Evolutionary conservation across 2,329 filamentous ascomycete genomes (phyloP).

Genomic region (Teratosphaeria gauchensis): DNA sequence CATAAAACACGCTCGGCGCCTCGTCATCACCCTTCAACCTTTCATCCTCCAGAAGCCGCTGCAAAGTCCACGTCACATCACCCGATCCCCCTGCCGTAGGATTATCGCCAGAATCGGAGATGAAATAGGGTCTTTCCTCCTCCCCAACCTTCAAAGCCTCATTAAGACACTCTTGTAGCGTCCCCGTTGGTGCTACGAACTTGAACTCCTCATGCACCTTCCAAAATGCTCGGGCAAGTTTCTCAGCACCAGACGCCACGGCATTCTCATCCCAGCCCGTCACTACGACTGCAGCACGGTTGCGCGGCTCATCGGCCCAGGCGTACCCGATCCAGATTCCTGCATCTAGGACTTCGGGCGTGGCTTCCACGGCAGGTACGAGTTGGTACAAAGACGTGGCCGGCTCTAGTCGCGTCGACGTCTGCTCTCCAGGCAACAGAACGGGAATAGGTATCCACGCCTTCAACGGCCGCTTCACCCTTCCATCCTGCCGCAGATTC

Average conservation of each 20-base stretch:
- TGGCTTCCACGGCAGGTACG: conserved; percentile 7
- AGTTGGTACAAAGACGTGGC: conserved; percentile 10
- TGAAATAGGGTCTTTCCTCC: conserved; percentile 9
- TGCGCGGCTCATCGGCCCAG: conserved; percentile 13
- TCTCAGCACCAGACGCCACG: conserved; percentile 8
- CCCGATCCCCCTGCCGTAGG: conserved; percentile 13
- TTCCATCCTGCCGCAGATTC: too few species aligned
- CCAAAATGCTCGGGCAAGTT: conserved; percentile 12
- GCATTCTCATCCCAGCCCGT: conserved; percentile 10
- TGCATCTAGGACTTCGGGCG: conserved; percentile 9
- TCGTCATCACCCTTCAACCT: background rate
- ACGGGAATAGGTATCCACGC: conserved; percentile 13
- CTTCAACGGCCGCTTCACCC: conserved; percentile 6
- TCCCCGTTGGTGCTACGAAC: conserved; percentile 12
- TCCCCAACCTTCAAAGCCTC: conserved; percentile 3
- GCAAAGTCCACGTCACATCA: conserved; percentile 13
- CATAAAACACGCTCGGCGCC: conserved; percentile 10
- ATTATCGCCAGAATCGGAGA: conserved; percentile 16
- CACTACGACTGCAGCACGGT: conserved; percentile 12
- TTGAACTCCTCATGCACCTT: conserved; percentile 9
- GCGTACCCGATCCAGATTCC: conserved; percentile 14
- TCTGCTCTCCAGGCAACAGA: conserved; percentile 12
- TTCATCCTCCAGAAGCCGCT: conserved; percentile 3
- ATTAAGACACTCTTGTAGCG: conserved; percentile 10
- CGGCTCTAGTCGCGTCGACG: conserved; percentile 11